Conservation (phyloP, 1,139 yeast genomes). For the Sugiyamaella grinbergsii region DNA sequence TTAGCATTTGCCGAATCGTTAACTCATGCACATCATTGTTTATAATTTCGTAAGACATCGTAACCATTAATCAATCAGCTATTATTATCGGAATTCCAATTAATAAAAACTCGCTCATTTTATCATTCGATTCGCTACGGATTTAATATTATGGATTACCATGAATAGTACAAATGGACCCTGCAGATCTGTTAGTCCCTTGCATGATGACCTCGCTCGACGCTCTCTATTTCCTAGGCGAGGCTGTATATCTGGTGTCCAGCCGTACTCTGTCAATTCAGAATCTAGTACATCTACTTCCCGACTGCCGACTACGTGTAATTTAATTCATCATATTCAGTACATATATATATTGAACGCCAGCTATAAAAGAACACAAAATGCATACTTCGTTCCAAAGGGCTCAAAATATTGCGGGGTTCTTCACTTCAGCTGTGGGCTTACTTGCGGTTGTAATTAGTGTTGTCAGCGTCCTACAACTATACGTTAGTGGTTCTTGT, state of each 20-base stretch:
- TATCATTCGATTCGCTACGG: too few relatives aligned
- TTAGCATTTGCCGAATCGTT: conserved; percentile 44
- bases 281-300: too few relatives aligned
- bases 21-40: not conserved
- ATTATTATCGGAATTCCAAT: too few relatives aligned
- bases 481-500: conserved; percentile 36
- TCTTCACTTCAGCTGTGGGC: conserved; percentile 38
- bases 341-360: too few relatives aligned
- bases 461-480: conserved; percentile 36
- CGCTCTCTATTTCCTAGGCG: too few relatives aligned
- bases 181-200: not conserved
- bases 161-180: not conserved
- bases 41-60: not conserved
- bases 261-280: too few relatives aligned
- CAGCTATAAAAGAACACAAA: not conserved
- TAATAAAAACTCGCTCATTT: too few relatives aligned
- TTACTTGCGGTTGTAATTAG: conserved; percentile 37
- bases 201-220: too few relatives aligned
- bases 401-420: conserved; percentile 37
- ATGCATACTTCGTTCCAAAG: conserved; percentile 32
- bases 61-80: too few relatives aligned
- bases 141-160: conserved; percentile 3
- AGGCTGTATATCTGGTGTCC: too few relatives aligned
- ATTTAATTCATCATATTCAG: too few relatives aligned
- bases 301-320: not conserved